A percentile compares a stretch with the other conserved stretches of the same genome.
These are phyloP conservation scores for Cercospora citrullina DNA, from an alignment of 2,329 filamentous ascomycete genomes.

Conservation along the genomic window DNA sequence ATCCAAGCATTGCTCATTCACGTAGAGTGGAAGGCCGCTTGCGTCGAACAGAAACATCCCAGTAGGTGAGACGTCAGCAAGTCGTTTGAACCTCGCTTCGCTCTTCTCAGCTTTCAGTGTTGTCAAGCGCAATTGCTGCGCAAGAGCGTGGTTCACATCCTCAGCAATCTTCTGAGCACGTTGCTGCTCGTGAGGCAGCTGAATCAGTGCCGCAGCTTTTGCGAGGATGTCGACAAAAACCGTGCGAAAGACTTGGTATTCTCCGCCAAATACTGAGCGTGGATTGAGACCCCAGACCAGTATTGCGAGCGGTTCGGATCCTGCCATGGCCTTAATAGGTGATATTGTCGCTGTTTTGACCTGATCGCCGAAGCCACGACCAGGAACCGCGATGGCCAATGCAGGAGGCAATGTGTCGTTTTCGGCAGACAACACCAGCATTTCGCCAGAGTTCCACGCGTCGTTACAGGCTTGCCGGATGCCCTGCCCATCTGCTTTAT, in stretches of 20 bases:
- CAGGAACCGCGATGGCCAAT: constrained; percentile 35
- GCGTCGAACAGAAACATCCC: constrained; percentile 43
- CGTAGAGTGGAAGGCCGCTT: constrained; percentile 41
- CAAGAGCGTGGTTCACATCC: constrained; percentile 41
- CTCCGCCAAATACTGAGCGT: constrained; percentile 41
- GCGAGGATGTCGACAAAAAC: constrained; percentile 41
- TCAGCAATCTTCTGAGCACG: constrained; percentile 38
- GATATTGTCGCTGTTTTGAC: constrained; percentile 40
- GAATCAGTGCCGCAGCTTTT: constrained; percentile 44
- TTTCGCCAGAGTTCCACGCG: constrained; percentile 35
- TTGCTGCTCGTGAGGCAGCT: constrained; percentile 41
- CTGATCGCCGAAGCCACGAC: constrained; percentile 41
- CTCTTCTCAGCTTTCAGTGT: constrained; percentile 38
- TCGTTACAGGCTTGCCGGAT: constrained; percentile 37
- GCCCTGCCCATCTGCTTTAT: not conserved
- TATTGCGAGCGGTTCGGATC: constrained; percentile 42
- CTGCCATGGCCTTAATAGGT: constrained; percentile 41
- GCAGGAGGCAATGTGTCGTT: constrained; percentile 34
- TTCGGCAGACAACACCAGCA: constrained; percentile 35
- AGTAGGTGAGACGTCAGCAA: constrained; percentile 43
- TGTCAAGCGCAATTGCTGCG: constrained; percentile 38
- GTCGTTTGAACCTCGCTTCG: constrained; percentile 43
- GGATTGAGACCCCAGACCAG: constrained; percentile 45
- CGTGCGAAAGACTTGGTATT: constrained; percentile 43
- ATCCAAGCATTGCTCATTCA: constrained; percentile 45